A percentile compares a stretch with the other conserved stretches of the same genome.
Evolutionary conservation across 1,139 yeast genomes (phyloP).

Genomic region (Magnusiomyces ingens): DNA sequence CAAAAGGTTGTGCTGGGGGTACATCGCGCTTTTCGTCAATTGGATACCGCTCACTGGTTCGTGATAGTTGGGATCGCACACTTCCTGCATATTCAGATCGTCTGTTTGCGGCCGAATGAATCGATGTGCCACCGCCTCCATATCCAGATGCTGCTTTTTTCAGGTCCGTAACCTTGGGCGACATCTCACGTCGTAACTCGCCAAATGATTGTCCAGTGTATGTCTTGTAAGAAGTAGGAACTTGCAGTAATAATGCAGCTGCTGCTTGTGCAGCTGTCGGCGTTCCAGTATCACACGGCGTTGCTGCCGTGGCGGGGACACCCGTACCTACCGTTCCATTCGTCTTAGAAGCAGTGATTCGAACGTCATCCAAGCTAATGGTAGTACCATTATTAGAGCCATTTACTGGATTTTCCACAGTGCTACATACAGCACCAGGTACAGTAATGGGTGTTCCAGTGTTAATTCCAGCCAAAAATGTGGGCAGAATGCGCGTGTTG

Average conservation of each 20-base stretch:
- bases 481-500: constrained; percentile 6
- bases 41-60: no score
- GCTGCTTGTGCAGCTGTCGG: no score
- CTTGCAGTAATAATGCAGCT: neutral
- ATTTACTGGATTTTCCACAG: no score
- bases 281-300: no score
- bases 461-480: neutral
- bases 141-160: constrained; percentile 24
- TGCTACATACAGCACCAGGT: no score
- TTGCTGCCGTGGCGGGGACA: no score
- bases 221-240: neutral
- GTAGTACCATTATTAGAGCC: constrained; percentile 2
- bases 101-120: neutral
- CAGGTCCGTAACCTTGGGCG: constrained; percentile 25
- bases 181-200: constrained; percentile 16
- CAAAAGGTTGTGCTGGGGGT: constrained; percentile 10
- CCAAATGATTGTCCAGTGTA: constrained; percentile 9
- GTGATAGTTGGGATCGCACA: no score
- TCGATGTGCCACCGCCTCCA: neutral
- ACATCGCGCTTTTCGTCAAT: no score
- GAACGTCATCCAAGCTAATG: neutral
- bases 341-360: neutral
- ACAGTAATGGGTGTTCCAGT: neutral
- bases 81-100: no score
- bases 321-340: neutral